Base-by-base conservation (phyloP, 2,329 filamentous ascomycete species). In the Dactylellina leptospora region DNA sequence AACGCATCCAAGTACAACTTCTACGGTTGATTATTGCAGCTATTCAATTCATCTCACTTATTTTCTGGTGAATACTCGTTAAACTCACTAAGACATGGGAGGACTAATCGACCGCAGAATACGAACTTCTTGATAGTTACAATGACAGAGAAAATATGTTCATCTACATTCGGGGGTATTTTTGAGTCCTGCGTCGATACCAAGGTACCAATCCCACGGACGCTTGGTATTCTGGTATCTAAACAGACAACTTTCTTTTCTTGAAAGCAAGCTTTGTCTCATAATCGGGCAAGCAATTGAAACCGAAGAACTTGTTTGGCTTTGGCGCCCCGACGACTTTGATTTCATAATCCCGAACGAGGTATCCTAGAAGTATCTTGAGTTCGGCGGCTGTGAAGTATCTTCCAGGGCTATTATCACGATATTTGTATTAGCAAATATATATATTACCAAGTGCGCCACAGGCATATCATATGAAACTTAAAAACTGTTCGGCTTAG, bases 291-390 rank as follows among this genome's bases (percentile, higher is more conserved):
- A 23, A 16, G 23, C n/a, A 47, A 1, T 16, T 18, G 36, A 50
- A 62, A 2, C 33, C 42, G 44, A 62, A 54, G 40, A 61, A 70
- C n/a, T 47, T 25, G 22, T 25, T 48, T 25, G 23, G 28, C 11
- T n/a, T 23, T 6, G 16, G 6, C 5, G 42, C 6, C 10, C 40
- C 56, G 4, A 45, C 18, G 10, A 74, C 23, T 33, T 42, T 63
- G 22, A 74, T 44, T 9, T 64, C 55, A 36, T 58, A 74, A 23
- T 64, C 63, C 22, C 40, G 42, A 28, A 72, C 22, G 8, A 72
- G 47, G 42, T 51, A 74, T n/a, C 30, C 64, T 38, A 74, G 30
- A 4, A 74, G 40, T 16, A 72, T 33, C 50, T 72, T 72, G 13
- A 74, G 36, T 42, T 72, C 30, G 8, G 23, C 16, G 2, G 58